These are phyloP conservation scores for Penicillium paneum DNA, from an alignment of 2,329 filamentous ascomycete species.

Conservation along the genomic window DNA sequence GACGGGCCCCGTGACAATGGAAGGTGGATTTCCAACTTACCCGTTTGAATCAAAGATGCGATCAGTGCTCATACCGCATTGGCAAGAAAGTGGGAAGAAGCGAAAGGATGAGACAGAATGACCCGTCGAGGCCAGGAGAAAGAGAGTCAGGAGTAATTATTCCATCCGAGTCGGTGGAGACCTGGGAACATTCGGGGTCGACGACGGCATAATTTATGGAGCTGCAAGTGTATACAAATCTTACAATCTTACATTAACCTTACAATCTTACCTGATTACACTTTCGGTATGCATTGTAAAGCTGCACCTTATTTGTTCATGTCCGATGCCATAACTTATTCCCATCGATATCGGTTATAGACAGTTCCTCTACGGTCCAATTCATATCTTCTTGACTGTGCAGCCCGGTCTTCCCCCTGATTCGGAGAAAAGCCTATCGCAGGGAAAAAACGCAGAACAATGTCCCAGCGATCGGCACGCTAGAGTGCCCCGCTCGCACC, in stretches of 20 bases:
- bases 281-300: not conserved
- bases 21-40: constrained; percentile 14
- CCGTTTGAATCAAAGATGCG: constrained; percentile 10
- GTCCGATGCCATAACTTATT: too few species aligned
- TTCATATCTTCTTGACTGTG: not conserved
- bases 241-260: constrained; percentile 1
- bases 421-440: not conserved
- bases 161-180: constrained; percentile 5
- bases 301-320: too few species aligned
- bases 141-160: constrained; percentile 12
- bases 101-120: not conserved
- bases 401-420: not conserved
- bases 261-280: constrained; percentile 1
- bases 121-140: not conserved
- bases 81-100: not conserved
- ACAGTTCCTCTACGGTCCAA: not conserved
- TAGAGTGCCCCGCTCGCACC: constrained; percentile 3
- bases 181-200: constrained; percentile 11
- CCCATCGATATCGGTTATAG: not conserved
- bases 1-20: not conserved
- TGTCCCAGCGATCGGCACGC: constrained; percentile 9
- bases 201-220: constrained; percentile 14
- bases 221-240: not conserved
- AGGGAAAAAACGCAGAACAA: not conserved
- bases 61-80: constrained; percentile 3